phyloP scores from a whole-genome alignment of 208 protist genomes.

The Balamuthia mandrillaris region DNA sequence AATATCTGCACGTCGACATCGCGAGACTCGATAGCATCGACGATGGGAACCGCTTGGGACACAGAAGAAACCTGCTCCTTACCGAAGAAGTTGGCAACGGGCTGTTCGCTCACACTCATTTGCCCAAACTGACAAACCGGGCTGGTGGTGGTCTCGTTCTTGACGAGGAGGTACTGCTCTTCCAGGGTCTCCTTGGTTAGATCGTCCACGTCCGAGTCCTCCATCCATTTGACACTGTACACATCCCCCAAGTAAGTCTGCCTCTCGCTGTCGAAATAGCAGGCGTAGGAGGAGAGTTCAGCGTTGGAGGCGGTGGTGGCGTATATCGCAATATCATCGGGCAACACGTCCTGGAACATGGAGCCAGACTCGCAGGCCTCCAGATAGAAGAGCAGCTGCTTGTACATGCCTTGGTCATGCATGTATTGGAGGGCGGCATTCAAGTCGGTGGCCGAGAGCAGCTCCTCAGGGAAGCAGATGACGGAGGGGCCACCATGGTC shows the following conservation, averaged over 20 bases:
- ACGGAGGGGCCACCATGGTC: constrained; percentile 58
- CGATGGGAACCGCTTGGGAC: too few relatives aligned
- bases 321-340: constrained; percentile 36
- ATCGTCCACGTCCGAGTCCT: constrained; percentile 3
- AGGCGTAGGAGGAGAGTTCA: constrained; percentile 15
- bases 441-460: constrained; percentile 33
- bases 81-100: not conserved
- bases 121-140: constrained; percentile 40
- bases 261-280: not conserved
- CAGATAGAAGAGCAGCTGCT: constrained; percentile 58
- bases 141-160: not conserved
- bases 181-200: constrained; percentile 16
- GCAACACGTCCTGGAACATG: constrained; percentile 58
- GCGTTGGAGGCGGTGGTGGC: constrained; percentile 50
- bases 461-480: constrained; percentile 48
- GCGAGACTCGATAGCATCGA: too few relatives aligned
- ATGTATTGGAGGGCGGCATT: constrained; percentile 43
- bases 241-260: constrained; percentile 39
- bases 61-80: too few relatives aligned
- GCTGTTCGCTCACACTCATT: not conserved
- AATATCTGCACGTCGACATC: too few relatives aligned
- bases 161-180: constrained; percentile 15
- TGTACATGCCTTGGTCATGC: constrained; percentile 50
- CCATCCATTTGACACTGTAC: constrained; percentile 28
- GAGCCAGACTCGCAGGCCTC: constrained; percentile 66